phyloP scores from a whole-genome alignment of 352 stramenopile genomes.

The Phytopythium oedochilum region DNA sequence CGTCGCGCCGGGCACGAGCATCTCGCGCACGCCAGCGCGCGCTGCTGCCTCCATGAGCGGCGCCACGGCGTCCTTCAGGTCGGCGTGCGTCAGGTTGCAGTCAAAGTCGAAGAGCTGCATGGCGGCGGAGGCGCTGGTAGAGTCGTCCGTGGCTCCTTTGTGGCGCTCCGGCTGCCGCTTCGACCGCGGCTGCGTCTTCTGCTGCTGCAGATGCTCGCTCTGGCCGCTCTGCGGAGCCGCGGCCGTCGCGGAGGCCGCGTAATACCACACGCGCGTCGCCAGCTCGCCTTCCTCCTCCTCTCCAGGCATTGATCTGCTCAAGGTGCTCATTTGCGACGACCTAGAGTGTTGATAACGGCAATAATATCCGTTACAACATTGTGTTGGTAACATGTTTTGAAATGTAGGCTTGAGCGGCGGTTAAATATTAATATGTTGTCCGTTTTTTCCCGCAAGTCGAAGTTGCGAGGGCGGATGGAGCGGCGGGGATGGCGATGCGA shows the following conservation, averaged over 20 bases:
- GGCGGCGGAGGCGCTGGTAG: background rate
- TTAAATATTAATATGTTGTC: too few relatives aligned
- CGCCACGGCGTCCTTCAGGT: slow-evolving; percentile 38
- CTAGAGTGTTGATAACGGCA: too few relatives aligned
- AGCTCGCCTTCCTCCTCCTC: background rate
- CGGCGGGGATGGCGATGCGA: background rate
- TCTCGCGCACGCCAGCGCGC: slow-evolving; percentile 47
- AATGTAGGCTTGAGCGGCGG: too few relatives aligned
- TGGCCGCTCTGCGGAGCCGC: background rate
- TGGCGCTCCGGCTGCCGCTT: slow-evolving; percentile 4
- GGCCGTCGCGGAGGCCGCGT: slow-evolving; percentile 2
- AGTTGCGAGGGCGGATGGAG: background rate
- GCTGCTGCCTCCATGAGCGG: slow-evolving; percentile 31
- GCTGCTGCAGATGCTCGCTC: background rate
- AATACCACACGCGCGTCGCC: slow-evolving; percentile 7
- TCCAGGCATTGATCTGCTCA: too few relatives aligned
- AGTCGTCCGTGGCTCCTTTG: background rate
- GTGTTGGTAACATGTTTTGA: too few relatives aligned
- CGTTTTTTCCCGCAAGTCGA: background rate
- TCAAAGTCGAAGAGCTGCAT: slow-evolving; percentile 68
- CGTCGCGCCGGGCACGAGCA: slow-evolving; percentile 72
- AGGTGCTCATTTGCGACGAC: too few relatives aligned
- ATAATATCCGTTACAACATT: too few relatives aligned
- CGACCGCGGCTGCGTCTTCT: slow-evolving; percentile 6
- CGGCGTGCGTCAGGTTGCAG: slow-evolving; percentile 76